These are phyloP conservation scores for Pneumocystis oryctolagi DNA, from an alignment of 1,139 yeast genomes.

Conservation along the genomic window DNA sequence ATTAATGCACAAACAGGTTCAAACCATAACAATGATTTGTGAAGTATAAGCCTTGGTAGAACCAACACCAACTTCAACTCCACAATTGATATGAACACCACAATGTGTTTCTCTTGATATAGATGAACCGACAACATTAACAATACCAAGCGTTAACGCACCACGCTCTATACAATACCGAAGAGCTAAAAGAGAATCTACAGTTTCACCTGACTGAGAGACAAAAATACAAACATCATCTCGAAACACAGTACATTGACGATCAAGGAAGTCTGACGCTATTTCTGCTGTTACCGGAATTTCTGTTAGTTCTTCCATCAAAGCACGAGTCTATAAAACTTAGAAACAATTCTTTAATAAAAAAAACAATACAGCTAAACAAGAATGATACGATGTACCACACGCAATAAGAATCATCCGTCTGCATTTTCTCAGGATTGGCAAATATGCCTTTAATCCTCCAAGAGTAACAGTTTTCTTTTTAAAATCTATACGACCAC, in stretches of 20 bases:
- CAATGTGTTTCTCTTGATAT: slow-evolving; percentile 94
- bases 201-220: slow-evolving; percentile 98
- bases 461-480: slow-evolving; percentile 67
- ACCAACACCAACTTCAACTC: slow-evolving; percentile 99
- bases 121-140: slow-evolving; percentile 85
- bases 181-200: slow-evolving; percentile 92
- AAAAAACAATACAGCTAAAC: slow-evolving; percentile 44
- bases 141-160: slow-evolving; percentile 93
- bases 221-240: slow-evolving; percentile 97
- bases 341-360: background rate
- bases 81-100: slow-evolving; percentile 98
- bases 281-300: slow-evolving; percentile 92
- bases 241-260: slow-evolving; percentile 90
- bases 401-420: slow-evolving; percentile 97
- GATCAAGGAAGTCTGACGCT: slow-evolving; percentile 93
- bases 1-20: background rate
- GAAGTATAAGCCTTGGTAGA: slow-evolving; percentile 99
- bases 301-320: slow-evolving; percentile 91
- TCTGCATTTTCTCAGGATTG: slow-evolving; percentile 86
- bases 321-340: slow-evolving; percentile 48
- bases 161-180: slow-evolving; percentile 95
- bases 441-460: slow-evolving; percentile 71
- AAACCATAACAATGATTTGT: slow-evolving; percentile 79
- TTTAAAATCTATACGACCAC: slow-evolving; percentile 94
- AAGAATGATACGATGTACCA: slow-evolving; percentile 97